phyloP scores from a whole-genome alignment of 208 protist species.

The Trypanosoma melophagium region DNA sequence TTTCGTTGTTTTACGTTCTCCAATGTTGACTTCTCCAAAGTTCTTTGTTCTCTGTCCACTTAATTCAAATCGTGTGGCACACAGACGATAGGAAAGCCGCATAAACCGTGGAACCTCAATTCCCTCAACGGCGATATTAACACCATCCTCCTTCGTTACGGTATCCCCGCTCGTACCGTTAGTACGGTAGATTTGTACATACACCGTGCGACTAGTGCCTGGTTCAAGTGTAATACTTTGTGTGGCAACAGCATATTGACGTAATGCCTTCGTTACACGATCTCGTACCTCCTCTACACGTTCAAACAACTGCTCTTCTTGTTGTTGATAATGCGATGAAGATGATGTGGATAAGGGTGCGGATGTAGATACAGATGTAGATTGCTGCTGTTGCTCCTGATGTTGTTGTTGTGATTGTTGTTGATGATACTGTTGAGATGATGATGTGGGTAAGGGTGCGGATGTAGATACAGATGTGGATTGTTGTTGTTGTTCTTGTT shows the following conservation, averaged over 20 bases:
- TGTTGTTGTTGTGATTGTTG: too few relatives aligned
- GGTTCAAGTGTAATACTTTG: slow-evolving; percentile 49
- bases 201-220: slow-evolving; percentile 39
- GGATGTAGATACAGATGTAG: too few relatives aligned
- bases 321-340: not conserved
- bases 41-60: slow-evolving; percentile 85
- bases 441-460: too few relatives aligned
- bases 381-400: too few relatives aligned
- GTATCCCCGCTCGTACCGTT: slow-evolving; percentile 35
- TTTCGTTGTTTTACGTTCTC: slow-evolving; percentile 79
- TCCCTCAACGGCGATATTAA: slow-evolving; percentile 63
- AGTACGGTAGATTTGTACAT: slow-evolving; percentile 63
- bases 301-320: slow-evolving; percentile 17
- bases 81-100: slow-evolving; percentile 78
- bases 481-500: too few relatives aligned
- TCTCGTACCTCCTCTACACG: slow-evolving; percentile 40
- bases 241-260: slow-evolving; percentile 32
- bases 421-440: too few relatives aligned
- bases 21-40: slow-evolving; percentile 89
- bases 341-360: too few relatives aligned
- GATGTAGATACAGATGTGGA: too few relatives aligned
- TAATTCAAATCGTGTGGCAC: slow-evolving; percentile 65
- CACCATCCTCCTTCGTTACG: slow-evolving; percentile 81
- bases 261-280: slow-evolving; percentile 41
- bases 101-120: slow-evolving; percentile 82